A percentile compares a stretch with the other conserved stretches of the same genome.
These are phyloP conservation scores for Botrytis medusae DNA, from an alignment of 2,329 filamentous ascomycete species.

Conservation along the genomic window DNA sequence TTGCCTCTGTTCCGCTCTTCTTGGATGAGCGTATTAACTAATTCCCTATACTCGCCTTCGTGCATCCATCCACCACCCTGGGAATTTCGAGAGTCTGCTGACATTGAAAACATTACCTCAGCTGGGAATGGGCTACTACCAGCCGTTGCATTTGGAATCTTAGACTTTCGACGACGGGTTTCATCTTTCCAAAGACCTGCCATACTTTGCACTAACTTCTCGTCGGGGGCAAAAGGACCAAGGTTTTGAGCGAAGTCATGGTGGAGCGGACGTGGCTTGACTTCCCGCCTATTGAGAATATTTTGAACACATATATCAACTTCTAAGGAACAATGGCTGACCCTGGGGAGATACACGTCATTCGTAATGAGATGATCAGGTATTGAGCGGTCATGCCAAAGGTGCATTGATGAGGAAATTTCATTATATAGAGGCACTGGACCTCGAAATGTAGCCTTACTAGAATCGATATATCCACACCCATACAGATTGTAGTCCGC, in stretches of 20 bases:
- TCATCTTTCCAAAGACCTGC: constrained; percentile 91
- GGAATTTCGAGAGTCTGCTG: constrained; percentile 72
- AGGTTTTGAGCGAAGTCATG: constrained; percentile 80
- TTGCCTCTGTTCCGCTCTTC: constrained; percentile 58
- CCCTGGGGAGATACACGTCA: constrained; percentile 64
- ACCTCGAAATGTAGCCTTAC: constrained; percentile 68
- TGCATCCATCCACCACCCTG: constrained; percentile 87
- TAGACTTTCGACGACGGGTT: constrained; percentile 71
- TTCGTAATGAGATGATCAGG: constrained; percentile 58
- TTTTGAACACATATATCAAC: constrained; percentile 86
- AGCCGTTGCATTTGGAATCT: constrained; percentile 63
- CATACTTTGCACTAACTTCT: constrained; percentile 92
- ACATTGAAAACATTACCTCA: constrained; percentile 85
- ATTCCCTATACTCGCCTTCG: constrained; percentile 75
- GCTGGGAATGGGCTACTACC: constrained; percentile 75
- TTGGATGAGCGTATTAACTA: constrained; percentile 61
- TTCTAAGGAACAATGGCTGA: constrained; percentile 86
- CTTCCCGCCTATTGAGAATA: constrained; percentile 77
- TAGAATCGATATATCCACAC: constrained; percentile 78
- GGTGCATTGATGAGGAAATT: constrained; percentile 58
- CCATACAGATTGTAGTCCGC: constrained; percentile 97
- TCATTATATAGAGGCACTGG: constrained; percentile 72
- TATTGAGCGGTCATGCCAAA: constrained; percentile 80
- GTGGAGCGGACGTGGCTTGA: constrained; percentile 76
- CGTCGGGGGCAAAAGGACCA: constrained; percentile 60